Conservation (phyloP, 2,329 filamentous ascomycete genomes). For the Calonectria hawksworthii region DNA sequence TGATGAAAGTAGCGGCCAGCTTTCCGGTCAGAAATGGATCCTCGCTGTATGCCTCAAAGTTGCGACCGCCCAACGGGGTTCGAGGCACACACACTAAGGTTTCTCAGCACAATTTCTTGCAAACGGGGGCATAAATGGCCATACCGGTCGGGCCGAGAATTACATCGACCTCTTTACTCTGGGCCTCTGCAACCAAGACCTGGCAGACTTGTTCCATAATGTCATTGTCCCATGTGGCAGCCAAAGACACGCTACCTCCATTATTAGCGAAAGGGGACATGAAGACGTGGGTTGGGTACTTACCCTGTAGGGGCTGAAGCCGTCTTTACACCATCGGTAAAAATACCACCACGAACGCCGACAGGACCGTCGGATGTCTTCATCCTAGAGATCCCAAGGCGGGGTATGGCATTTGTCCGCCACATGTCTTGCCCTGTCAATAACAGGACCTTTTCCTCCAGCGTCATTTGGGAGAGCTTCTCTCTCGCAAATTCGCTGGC, state of each 20-base stretch:
- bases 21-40: slow-evolving; percentile 56
- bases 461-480: slow-evolving; percentile 26
- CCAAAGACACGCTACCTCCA: slow-evolving; percentile 25
- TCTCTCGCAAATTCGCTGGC: background rate
- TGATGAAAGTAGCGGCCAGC: slow-evolving; percentile 47
- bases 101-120: background rate
- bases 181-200: slow-evolving; percentile 29
- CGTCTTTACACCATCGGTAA: slow-evolving; percentile 30
- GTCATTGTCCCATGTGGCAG: slow-evolving; percentile 24
- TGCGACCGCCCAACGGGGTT: slow-evolving; percentile 54
- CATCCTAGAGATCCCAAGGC: slow-evolving; percentile 23
- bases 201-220: slow-evolving; percentile 25
- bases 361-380: slow-evolving; percentile 33
- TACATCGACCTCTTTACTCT: slow-evolving; percentile 34
- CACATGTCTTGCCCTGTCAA: slow-evolving; percentile 27
- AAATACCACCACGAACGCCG: slow-evolving; percentile 30
- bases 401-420: slow-evolving; percentile 20
- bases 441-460: slow-evolving; percentile 28
- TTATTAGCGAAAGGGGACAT: background rate
- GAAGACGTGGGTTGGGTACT: background rate
- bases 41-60: slow-evolving; percentile 57
- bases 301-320: slow-evolving; percentile 31
- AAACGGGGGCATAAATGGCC: fast-evolving
- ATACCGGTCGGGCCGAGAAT: slow-evolving; percentile 31
- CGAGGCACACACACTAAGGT: slow-evolving; percentile 24